phyloP scores from a whole-genome alignment of 1,284 basidiomycete genomes.

The Rhodotorula mucilaginosa region DNA sequence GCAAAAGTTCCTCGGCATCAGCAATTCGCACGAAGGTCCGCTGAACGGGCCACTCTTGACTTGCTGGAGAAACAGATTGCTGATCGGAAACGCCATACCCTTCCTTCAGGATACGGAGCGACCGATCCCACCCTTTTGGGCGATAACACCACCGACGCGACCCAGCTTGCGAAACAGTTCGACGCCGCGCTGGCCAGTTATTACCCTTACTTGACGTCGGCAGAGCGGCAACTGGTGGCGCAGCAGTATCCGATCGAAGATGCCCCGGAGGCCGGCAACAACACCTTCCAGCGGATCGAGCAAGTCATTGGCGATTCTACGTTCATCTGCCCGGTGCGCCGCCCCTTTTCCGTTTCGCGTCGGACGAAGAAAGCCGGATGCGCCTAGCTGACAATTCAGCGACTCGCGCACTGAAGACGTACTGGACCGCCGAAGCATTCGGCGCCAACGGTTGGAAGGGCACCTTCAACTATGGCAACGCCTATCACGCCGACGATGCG shows the following conservation, averaged over 20 bases:
- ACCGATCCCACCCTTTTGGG: not conserved
- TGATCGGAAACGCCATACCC: no score
- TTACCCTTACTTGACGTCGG: not conserved
- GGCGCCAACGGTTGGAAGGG: slow-evolving; percentile 2
- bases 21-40: not conserved
- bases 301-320: not conserved
- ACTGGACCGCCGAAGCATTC: slow-evolving; percentile 1
- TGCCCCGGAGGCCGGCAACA: not conserved
- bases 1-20: not conserved
- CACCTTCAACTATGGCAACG: not conserved
- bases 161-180: not conserved
- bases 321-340: not conserved
- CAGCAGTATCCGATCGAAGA: not conserved
- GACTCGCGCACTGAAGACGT: not conserved
- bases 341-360: not conserved
- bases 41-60: not conserved
- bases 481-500: not conserved
- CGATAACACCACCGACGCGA: not conserved
- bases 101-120: not conserved
- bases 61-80: not conserved
- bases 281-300: not conserved
- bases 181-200: not conserved
- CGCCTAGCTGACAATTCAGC: not conserved
- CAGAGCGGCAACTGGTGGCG: not conserved
- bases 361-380: not conserved